These are phyloP conservation scores for Zizania palustris DNA, from an alignment of 202 grass and related monocot genomes.

Conservation along the genomic window DNA sequence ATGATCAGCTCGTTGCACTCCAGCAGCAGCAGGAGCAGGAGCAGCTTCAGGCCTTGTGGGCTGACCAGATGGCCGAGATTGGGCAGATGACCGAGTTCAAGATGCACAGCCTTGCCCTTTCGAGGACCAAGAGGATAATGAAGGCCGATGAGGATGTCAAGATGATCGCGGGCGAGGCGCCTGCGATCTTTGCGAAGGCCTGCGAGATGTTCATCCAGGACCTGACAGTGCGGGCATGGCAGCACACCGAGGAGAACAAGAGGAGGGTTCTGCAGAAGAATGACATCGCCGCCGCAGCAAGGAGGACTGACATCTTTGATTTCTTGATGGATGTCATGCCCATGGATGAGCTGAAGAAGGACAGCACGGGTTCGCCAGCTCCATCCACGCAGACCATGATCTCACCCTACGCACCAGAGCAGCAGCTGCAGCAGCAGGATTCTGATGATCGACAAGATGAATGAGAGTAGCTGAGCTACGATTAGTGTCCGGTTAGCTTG, in stretches of 20 bases:
- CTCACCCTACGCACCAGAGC: too few species aligned
- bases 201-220: slow-evolving; percentile 79
- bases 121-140: slow-evolving; percentile 78
- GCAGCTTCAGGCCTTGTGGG: slow-evolving; percentile 57
- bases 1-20: slow-evolving; percentile 40
- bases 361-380: neutral
- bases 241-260: slow-evolving; percentile 56
- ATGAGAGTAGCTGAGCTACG: too few species aligned
- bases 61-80: slow-evolving; percentile 53
- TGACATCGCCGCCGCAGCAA: slow-evolving; percentile 48
- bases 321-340: slow-evolving; percentile 68
- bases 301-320: slow-evolving; percentile 56
- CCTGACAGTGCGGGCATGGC: slow-evolving; percentile 61
- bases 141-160: slow-evolving; percentile 68
- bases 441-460: too few species aligned
- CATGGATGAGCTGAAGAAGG: slow-evolving; percentile 49
- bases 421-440: too few species aligned
- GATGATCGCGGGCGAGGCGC: slow-evolving; percentile 50
- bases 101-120: slow-evolving; percentile 53
- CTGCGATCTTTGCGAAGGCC: slow-evolving; percentile 65
- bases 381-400: too few species aligned
- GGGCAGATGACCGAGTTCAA: slow-evolving; percentile 55
- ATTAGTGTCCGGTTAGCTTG: too few species aligned
- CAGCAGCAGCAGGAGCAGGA: slow-evolving; percentile 56
- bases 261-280: slow-evolving; percentile 61